Evolutionary conservation across 352 stramenopile genomes (phyloP), one percentile per base, ranked within the genome.

Genomic region (Phytopythium montanum): DNA sequence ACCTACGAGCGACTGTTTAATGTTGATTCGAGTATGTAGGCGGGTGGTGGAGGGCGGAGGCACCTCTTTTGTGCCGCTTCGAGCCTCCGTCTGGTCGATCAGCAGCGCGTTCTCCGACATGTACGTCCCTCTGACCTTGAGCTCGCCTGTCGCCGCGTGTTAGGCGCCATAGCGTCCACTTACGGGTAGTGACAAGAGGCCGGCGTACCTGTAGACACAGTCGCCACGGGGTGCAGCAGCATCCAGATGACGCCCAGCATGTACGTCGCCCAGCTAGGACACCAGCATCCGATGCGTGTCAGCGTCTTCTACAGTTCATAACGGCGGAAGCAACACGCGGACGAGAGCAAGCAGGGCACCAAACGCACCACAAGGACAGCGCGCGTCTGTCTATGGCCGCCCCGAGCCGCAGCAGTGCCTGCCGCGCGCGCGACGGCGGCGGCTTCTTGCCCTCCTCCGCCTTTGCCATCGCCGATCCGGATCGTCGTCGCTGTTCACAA

Each of bases 91-190:
- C 46, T 81, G 82, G 58, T 91, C 84, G 38, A 92, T 80, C 18
- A 96, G 74, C 54, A 96, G 71, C 50, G 85, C 87, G 57, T 96
- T 96, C 71, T 96, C 87, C 2, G 86, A 95, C 55, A 94, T 90
- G 70, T 96, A 96, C 41, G 87, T 96, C 10, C 81, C 81, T 23
- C 87, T 73, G 39, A 77, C 88, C 67, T 95, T 95, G 28, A 87
- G 66, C 42, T 96, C 86, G 23, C 79, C 81, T 80, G 52, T 13
- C 26, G 41, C 33, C 12, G 26, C 9, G 2, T 29, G 10, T 53
- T 16, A 44, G 51, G 31, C 33, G 49, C 29, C 31, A 19, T 7
- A n/a, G 8, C 13, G 3, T 3, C 28, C 19, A 14, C 0, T 18
- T 18, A 26, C 13, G 13, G 13, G 39, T 16, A 18, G 28, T 3